Evolutionary conservation across 2,329 filamentous ascomycete genomes (phyloP).

Genomic region (Diaporthe caulivora): DNA sequence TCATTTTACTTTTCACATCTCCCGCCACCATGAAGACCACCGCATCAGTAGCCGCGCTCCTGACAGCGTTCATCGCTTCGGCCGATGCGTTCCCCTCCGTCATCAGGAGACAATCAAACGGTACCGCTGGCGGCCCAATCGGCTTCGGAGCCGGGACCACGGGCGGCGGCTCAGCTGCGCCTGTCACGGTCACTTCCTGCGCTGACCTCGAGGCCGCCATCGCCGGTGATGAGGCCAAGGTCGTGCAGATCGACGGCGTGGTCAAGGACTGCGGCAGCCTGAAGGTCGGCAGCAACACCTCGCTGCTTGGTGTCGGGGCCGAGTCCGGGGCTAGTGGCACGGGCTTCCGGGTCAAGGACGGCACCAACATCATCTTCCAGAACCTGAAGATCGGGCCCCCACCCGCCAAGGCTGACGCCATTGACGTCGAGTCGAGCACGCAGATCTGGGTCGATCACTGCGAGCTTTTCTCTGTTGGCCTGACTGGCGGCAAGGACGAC

Average conservation of each 20-base stretch:
- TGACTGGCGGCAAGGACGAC: slow-evolving; percentile 66
- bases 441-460: slow-evolving; percentile 67
- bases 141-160: slow-evolving; percentile 8
- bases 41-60: slow-evolving; percentile 11
- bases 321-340: slow-evolving; percentile 16
- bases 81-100: neutral
- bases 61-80: slow-evolving; percentile 11
- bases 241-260: slow-evolving; percentile 9
- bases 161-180: neutral
- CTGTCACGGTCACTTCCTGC: slow-evolving; percentile 8
- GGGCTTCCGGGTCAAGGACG: slow-evolving; percentile 1
- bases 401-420: slow-evolving; percentile 55
- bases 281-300: slow-evolving; percentile 15
- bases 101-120: neutral
- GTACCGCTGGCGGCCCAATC: slow-evolving; percentile 15
- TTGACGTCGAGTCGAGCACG: slow-evolving; percentile 51
- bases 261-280: slow-evolving; percentile 1
- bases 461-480: slow-evolving; percentile 62
- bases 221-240: slow-evolving; percentile 1
- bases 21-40: slow-evolving; percentile 1
- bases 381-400: slow-evolving; percentile 56
- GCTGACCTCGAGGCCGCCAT: slow-evolving; percentile 12
- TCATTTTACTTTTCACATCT: neutral
- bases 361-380: slow-evolving; percentile 60
- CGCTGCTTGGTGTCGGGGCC: neutral